Percentiles rank a stretch among this genome's conserved stretches.
These are phyloP conservation scores for Leishmania tropica DNA, from an alignment of 208 protist genomes.

Conservation along the genomic window DNA sequence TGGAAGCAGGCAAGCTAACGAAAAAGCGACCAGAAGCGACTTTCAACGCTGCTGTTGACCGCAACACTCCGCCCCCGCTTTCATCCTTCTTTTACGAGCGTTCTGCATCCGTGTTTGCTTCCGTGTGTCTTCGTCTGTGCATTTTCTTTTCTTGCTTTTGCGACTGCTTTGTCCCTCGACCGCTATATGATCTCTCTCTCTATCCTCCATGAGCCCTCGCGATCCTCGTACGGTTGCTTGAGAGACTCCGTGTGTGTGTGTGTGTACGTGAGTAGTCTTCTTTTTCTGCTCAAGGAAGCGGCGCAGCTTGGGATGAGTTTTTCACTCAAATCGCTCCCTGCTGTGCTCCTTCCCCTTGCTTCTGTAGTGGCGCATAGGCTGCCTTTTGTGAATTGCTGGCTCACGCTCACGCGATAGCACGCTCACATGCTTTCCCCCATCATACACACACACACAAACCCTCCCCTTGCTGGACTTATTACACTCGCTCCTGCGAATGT, in stretches of 20 bases:
- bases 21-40: neutral
- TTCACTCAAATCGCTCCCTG: neutral
- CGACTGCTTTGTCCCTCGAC: neutral
- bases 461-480: no score
- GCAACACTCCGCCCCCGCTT: neutral
- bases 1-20: neutral
- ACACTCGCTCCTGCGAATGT: neutral
- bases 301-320: neutral
- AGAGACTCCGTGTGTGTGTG: neutral
- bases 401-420: neutral
- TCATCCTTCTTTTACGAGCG: neutral
- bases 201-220: neutral
- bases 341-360: neutral
- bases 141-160: slow-evolving; percentile 1
- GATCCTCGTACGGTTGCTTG: neutral
- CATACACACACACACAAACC: neutral
- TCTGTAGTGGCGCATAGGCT: neutral
- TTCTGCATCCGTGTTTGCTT: neutral
- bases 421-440: neutral
- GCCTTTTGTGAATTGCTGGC: neutral
- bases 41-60: neutral
- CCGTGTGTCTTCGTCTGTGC: neutral
- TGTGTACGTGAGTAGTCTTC: neutral
- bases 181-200: neutral
- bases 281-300: neutral